A percentile compares a stretch with the other conserved stretches of the same genome.
Evolutionary conservation across 2,329 filamentous ascomycete species (phyloP).

Genomic region (Epichloe gansuensis): DNA sequence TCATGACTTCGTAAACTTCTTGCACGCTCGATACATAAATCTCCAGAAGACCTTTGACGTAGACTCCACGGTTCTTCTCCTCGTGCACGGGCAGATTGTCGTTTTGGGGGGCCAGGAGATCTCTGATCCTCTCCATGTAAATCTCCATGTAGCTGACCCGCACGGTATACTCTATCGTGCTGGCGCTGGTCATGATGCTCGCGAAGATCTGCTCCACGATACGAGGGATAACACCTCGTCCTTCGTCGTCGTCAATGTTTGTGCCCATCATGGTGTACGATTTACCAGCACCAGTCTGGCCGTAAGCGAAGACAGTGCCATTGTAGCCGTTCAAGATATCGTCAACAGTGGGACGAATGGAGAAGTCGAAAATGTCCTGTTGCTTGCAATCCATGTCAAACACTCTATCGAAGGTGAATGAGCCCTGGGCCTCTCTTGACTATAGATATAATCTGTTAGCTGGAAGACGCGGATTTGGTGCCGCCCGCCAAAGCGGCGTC

Average conservation of each 20-base stretch:
- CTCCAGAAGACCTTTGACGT: conserved; percentile 88
- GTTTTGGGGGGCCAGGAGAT: conserved; percentile 86
- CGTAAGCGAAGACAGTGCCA: conserved; percentile 96
- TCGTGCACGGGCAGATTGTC: conserved; percentile 97
- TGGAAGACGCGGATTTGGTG: neutral
- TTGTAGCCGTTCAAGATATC: conserved; percentile 99
- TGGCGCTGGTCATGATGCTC: conserved; percentile 81
- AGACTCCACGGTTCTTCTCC: conserved; percentile 90
- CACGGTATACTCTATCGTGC: conserved; percentile 96
- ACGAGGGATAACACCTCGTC: conserved; percentile 88
- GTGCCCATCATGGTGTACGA: conserved; percentile 82
- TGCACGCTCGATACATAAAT: conserved; percentile 92
- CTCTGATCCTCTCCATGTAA: conserved; percentile 97
- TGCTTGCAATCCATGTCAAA: conserved; percentile 91
- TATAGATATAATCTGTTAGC: conserved; percentile 27
- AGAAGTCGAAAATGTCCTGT: conserved; percentile 94
- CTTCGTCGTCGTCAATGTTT: conserved; percentile 79
- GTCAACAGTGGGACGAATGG: conserved; percentile 88
- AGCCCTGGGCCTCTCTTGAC: conserved; percentile 70
- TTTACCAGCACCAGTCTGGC: conserved; percentile 96
- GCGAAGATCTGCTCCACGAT: conserved; percentile 97
- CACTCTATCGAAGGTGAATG: conserved; percentile 94
- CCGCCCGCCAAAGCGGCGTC: neutral
- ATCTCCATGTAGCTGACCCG: conserved; percentile 99
- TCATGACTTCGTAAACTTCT: conserved; percentile 94